Evolutionary conservation across 2,329 filamentous ascomycete genomes (phyloP), one percentile per base, ranked within the genome.

Genomic region (Fusarium sp.): DNA sequence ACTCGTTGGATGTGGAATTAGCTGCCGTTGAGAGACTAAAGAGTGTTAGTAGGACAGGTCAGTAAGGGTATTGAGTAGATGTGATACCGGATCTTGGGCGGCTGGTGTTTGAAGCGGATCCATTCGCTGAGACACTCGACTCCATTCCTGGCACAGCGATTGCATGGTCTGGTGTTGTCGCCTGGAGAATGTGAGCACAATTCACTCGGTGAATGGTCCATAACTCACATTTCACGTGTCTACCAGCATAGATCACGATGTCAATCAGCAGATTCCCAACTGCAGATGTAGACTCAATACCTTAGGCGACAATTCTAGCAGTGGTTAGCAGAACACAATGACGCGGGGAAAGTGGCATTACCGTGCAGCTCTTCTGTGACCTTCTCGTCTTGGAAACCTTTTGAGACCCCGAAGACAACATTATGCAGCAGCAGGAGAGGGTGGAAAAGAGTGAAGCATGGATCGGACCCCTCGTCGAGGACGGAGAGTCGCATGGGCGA

Each of bases 111-210:
- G 22, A 60, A 60, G 5, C 57, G 35, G 11, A 60, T 60, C 57
- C 35, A 60, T 60, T 60, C 57, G 18, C 57, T 60, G 22, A 60
- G 31, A 3, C 57, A 60, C 37, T 60, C 57, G 18, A 42, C 57
- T 13, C 37, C 57, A 42, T 60, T 60, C 24, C 57, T 29, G 13
- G 37, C 37, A 8, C 57, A 60, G 24, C 57, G 57, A 31, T 37
- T 40, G 57, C 57, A 60, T 29, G 37, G 57, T 16, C 57, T 7
- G 7, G 35, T 60, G 1, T 60, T 60, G 3, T 60, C 57, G 13
- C 57, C 57, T 60, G 7, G 11, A n/a, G 8, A 2, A 8, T 18
- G 16, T 58, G 22, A 58, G 54, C 14, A 3, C 6, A 1, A 0
- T 11, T 11, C n/a, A 38, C 6, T 37, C 0, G 24, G 9, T 37